A percentile compares a stretch with the other conserved stretches of the same genome.
These are phyloP conservation scores for Penicillium palitans DNA, from an alignment of 2,329 filamentous ascomycete genomes.

Conservation along the genomic window DNA sequence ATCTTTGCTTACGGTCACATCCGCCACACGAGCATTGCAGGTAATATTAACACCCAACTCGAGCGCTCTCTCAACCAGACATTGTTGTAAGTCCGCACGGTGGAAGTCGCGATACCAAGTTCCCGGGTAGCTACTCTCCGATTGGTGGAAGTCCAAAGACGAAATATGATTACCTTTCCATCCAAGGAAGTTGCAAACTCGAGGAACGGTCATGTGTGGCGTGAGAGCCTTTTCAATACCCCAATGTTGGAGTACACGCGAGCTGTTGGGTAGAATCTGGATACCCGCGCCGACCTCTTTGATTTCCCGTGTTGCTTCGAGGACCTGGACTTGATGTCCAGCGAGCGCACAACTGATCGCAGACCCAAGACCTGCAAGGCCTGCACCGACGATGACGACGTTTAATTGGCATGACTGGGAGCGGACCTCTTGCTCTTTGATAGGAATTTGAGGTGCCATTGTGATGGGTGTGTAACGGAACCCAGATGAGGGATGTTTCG, in stretches of 20 bases:
- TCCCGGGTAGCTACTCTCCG: slow-evolving; percentile 38
- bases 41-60: slow-evolving; percentile 52
- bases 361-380: slow-evolving; percentile 30
- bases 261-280: slow-evolving; percentile 34
- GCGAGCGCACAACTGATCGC: slow-evolving; percentile 29
- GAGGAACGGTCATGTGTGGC: slow-evolving; percentile 45
- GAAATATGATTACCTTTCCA: slow-evolving; percentile 56
- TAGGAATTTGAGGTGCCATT: slow-evolving; percentile 51
- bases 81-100: slow-evolving; percentile 53
- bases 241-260: slow-evolving; percentile 41
- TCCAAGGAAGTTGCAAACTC: slow-evolving; percentile 51
- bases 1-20: slow-evolving; percentile 39
- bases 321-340: slow-evolving; percentile 28
- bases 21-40: slow-evolving; percentile 47
- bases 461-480: background rate
- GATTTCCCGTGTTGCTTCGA: slow-evolving; percentile 29
- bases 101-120: slow-evolving; percentile 57
- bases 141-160: slow-evolving; percentile 51
- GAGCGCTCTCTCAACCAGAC: slow-evolving; percentile 49
- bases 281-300: slow-evolving; percentile 33
- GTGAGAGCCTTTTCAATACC: slow-evolving; percentile 48
- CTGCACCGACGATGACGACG: slow-evolving; percentile 33
- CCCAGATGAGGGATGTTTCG: background rate
- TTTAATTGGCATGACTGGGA: slow-evolving; percentile 51
- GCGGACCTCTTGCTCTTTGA: slow-evolving; percentile 39